Evolutionary conservation across 495 filamentous ascomycete species (phyloP), one percentile per base, ranked within the genome.

Genomic region (Hypoxylon rickii): DNA sequence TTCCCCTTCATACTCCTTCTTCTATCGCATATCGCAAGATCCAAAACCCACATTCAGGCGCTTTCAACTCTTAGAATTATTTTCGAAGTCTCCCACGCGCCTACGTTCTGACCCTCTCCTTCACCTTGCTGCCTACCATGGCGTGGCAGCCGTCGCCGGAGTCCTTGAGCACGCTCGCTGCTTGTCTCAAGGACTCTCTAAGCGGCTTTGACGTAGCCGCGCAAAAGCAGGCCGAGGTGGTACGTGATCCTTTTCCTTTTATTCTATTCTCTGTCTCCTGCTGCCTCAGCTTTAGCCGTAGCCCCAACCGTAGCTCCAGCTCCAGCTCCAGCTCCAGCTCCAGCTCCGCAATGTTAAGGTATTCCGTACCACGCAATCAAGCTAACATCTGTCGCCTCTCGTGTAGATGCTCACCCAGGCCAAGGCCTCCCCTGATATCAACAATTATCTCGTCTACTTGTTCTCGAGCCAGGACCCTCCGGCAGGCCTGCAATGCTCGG

Each of bases 401-500:
- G 21, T 52, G 46, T 67, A 98, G 94, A 95, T 97, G 91, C 89
- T 99, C 62, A 79, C 84, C 46, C 89, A 95, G 78, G 94, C 95
- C 29, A 93, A 92, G 69, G 76, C 83, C 11, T 95, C 86, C 12
- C 93, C 93, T 7, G 93, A 97, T 70, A 90, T 97, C 78, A 89
- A 93, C 73, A 97, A 97, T 72, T 99, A 99, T 69, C 83, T 99
- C 40, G 88, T 90, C 42, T 97, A 91, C 67, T 81, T 99, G 15
- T 88, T 95, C 70, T 89, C 87, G 41, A 90, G 85, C 44, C 71
- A 83, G 49, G 78, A 85, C 50, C 73, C 80, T 26, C 84, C 87
- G 12, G 60, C 79, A 8, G 77, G 74, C 1, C 64, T 92, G 40
- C 77, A 76, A 18, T 81, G 88, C 63, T 68, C 76, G 58, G 33